A percentile compares a stretch with the other conserved stretches of the same genome.
These are phyloP conservation scores for Gnetum montanum DNA, from an alignment of 75 land plant species.

Conservation along the genomic window DNA sequence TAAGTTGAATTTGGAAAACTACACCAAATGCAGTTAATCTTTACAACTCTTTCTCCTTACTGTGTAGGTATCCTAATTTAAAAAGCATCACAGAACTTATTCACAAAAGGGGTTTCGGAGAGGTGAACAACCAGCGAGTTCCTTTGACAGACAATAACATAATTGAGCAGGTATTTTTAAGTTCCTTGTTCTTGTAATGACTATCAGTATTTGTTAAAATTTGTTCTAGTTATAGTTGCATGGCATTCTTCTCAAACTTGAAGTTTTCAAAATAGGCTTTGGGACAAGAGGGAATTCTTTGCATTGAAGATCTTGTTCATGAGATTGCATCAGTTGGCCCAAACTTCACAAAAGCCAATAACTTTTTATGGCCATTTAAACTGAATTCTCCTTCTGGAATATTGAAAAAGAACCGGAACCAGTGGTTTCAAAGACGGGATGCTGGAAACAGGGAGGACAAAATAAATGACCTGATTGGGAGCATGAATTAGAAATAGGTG, in stretches of 20 bases:
- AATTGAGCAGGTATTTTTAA: conserved; percentile 47
- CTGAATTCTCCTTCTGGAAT: conserved; percentile 49
- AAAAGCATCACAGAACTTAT: conserved; percentile 64
- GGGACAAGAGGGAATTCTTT: conserved; percentile 53
- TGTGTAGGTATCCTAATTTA: conserved; percentile 52
- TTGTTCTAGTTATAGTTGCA: background rate
- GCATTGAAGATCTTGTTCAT: conserved; percentile 76
- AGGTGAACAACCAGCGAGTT: conserved; percentile 31
- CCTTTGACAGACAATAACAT: conserved; percentile 58
- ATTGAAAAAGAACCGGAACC: conserved; percentile 37
- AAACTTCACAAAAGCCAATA: conserved; percentile 56
- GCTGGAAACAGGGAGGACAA: conserved; percentile 58
- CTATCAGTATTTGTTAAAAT: background rate
- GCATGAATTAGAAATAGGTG: conserved; percentile 63
- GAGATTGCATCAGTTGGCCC: conserved; percentile 65
- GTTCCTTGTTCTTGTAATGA: background rate
- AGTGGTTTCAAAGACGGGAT: conserved; percentile 59
- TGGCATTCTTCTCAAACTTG: background rate
- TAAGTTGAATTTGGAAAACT: background rate
- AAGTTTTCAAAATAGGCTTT: conserved; percentile 31
- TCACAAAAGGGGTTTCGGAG: conserved; percentile 61
- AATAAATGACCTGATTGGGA: conserved; percentile 56
- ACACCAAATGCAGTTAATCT: background rate
- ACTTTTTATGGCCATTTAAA: conserved; percentile 57
- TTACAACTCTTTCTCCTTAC: background rate